These are phyloP conservation scores for Begonia peltatifolia DNA, from an alignment of 306 rosid genomes.

Conservation along the genomic window DNA sequence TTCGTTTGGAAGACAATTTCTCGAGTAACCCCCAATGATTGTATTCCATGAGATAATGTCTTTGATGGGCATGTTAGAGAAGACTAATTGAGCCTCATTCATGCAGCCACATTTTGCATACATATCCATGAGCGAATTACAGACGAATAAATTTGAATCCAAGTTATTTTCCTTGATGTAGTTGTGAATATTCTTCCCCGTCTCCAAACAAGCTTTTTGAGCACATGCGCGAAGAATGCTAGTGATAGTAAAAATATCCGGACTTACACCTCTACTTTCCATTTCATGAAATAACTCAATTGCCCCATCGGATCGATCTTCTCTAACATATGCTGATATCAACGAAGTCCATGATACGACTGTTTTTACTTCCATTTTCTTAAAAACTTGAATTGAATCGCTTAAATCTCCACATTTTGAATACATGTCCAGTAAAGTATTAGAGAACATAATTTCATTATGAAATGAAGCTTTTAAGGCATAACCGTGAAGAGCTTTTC, in stretches of 20 bases:
- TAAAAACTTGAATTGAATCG: constrained; percentile 34
- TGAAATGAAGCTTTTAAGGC: constrained; percentile 33
- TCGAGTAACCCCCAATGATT: constrained; percentile 62
- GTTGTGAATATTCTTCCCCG: constrained; percentile 39
- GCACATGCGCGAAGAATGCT: constrained; percentile 55
- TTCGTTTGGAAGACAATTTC: constrained; percentile 41
- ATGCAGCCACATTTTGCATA: constrained; percentile 73
- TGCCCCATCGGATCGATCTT: constrained; percentile 37
- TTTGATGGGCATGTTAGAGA: constrained; percentile 33
- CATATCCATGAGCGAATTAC: constrained; percentile 79
- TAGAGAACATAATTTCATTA: constrained; percentile 27
- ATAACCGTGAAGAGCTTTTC: constrained; percentile 41
- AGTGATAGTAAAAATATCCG: constrained; percentile 40
- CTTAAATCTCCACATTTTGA: constrained; percentile 50
- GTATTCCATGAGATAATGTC: constrained; percentile 65
- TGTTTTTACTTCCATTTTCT: constrained; percentile 37
- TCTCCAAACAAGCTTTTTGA: constrained; percentile 25
- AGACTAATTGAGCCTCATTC: constrained; percentile 48
- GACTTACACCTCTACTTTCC: constrained; percentile 33
- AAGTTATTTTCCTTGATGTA: constrained; percentile 35
- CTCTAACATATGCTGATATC: constrained; percentile 50
- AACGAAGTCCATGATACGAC: constrained; percentile 79
- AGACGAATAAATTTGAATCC: constrained; percentile 30
- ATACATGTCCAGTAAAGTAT: constrained; percentile 68
- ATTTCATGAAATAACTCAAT: constrained; percentile 34